Evolutionary conservation across 2,329 filamentous ascomycete genomes (phyloP), one percentile per base, ranked within the genome.

Genomic region (Microsporum canis): DNA sequence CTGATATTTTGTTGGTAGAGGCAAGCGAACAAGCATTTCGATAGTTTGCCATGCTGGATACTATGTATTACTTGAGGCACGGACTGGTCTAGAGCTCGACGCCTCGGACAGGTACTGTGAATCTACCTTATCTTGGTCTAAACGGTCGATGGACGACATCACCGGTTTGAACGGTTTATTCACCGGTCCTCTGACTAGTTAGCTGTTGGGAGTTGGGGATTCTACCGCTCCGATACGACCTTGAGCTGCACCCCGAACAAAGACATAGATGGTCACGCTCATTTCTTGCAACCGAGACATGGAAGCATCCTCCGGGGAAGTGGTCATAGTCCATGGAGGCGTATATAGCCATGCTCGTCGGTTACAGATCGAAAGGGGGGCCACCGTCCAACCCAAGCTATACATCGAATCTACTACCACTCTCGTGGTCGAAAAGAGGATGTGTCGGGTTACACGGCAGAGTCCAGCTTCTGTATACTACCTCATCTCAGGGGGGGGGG

Each of bases 371-470:
- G 10, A 27, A 12, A 8, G 41, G 17, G 17, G 43, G 43, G 27
- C 29, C 27, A 29, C 23, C 27, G 5, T 5, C 27, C 23, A 14
- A 51, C 45, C 34, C 27, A 23, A 29, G 3, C 8, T 51, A 14
- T 31, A 6, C 12, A 29, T 51, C 10, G 14, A 29, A 29, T 51
- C 23, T 51, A 31, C 27, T 51, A 31, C 27, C 8, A 12, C 45
- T 51, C 45, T 51, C 45, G 8, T 29, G 43, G 23, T 7, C 10
- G 45, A 23, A 23, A 23, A 33, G 23, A 51, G 45, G 23, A 12
- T 36, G 31, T 36, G 51, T 36, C 51, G 51, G 31, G 51, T 55
- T 55, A 34, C 51, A 55, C 51, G 51, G 51, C 51, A 55, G 51
- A 38, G 33, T 23, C 51, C 36, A n/a, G 51, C 27, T 55, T 55